These are phyloP conservation scores for Entomophthora muscae DNA, from an alignment of 371 early-diverging fungal species.

Conservation along the genomic window DNA sequence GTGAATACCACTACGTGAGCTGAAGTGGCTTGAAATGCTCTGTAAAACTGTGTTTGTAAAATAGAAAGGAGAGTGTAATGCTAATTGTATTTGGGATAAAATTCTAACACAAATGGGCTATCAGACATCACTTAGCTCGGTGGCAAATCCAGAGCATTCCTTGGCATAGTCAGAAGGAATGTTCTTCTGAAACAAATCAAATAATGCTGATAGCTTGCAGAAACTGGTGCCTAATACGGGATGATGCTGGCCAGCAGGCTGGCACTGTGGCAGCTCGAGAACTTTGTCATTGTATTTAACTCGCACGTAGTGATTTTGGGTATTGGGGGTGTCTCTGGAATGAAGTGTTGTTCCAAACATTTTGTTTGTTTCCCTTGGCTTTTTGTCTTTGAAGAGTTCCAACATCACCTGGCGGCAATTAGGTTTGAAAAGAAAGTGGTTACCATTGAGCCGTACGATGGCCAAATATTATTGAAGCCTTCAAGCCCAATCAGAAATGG, in stretches of 20 bases:
- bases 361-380: too few relatives aligned
- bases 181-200: conserved; percentile 29
- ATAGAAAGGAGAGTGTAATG: too few relatives aligned
- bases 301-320: conserved; percentile 48
- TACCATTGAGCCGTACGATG: conserved; percentile 13
- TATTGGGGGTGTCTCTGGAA: too few relatives aligned
- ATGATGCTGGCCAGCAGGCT: conserved; percentile 32
- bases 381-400: conserved; percentile 37
- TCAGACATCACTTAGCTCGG: too few relatives aligned
- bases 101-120: too few relatives aligned
- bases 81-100: too few relatives aligned
- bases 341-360: too few relatives aligned
- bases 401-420: conserved; percentile 33
- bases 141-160: conserved; percentile 17
- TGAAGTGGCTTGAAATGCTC: too few relatives aligned
- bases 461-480: conserved; percentile 25
- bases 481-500: conserved; percentile 39
- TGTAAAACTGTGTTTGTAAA: too few relatives aligned
- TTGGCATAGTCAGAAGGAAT: conserved; percentile 32
- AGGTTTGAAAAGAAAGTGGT: conserved; percentile 17
- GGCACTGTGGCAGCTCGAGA: conserved; percentile 37
- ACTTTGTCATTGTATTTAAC: conserved; percentile 46
- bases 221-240: conserved; percentile 28
- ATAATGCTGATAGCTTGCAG: conserved; percentile 56
- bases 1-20: too few relatives aligned